Percentiles rank a stretch among this genome's conserved stretches.
Conservation (phyloP, 768 basidiomycete species). For the Leucosporidium scottii region DNA sequence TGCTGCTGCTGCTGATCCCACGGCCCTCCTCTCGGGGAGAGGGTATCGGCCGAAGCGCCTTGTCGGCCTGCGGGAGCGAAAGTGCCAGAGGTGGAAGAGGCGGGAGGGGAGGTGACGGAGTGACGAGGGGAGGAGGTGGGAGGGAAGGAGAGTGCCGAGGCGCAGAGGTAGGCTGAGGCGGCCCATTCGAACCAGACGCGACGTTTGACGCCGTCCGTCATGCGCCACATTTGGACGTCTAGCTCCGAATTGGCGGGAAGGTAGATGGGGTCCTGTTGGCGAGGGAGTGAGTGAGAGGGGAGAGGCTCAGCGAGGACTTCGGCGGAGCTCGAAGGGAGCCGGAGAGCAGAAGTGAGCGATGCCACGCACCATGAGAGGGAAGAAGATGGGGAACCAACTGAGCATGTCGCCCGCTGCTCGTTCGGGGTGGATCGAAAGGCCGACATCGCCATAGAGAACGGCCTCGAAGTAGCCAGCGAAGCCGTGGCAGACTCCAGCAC, state of each 20-base stretch:
- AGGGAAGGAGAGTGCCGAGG: conserved; percentile 43
- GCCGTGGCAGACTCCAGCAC: conserved; percentile 87
- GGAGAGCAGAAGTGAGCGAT: conserved; percentile 16
- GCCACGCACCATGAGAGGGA: conserved; percentile 72
- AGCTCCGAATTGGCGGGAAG: conserved; percentile 86
- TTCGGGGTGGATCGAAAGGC: conserved; percentile 71
- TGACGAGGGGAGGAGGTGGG: conserved; percentile 37
- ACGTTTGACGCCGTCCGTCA: conserved; percentile 69
- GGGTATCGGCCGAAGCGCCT: conserved; percentile 6
- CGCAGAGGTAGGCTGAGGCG: conserved; percentile 80
- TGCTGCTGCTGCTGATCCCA: not conserved
- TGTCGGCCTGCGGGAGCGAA: conserved; percentile 1
- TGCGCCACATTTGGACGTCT: conserved; percentile 86
- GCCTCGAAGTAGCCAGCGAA: conserved; percentile 97
- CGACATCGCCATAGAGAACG: conserved; percentile 78
- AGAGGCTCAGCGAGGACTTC: not conserved
- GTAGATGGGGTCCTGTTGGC: conserved; percentile 77
- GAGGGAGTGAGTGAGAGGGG: not conserved
- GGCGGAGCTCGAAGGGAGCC: not conserved
- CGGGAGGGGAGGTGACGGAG: conserved; percentile 32
- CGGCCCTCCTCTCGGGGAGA: conserved; percentile 12
- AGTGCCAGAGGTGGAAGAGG: conserved; percentile 39
- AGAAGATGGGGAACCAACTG: conserved; percentile 97
- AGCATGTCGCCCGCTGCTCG: conserved; percentile 87
- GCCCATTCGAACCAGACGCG: conserved; percentile 98